A percentile compares a stretch with the other conserved stretches of the same genome.
Conservation (phyloP, 208 protist genomes). For the Trypanosoma boissoni region DNA sequence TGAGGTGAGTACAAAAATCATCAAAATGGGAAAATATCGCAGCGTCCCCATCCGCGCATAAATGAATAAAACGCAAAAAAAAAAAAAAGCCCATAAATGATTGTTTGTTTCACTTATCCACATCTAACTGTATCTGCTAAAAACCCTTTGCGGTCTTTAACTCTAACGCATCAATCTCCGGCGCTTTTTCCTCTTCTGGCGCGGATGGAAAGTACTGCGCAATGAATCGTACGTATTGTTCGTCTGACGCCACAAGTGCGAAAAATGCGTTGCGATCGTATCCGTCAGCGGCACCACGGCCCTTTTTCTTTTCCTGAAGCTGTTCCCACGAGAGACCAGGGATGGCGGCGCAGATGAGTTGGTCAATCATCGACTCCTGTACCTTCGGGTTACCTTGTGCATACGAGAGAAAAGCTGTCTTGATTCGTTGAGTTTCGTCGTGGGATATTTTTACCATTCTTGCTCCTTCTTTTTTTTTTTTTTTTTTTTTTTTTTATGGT, state of each 20-base stretch:
- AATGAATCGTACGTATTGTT: conserved; percentile 74
- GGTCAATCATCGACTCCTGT: conserved; percentile 83
- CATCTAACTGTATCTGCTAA: conserved; percentile 30
- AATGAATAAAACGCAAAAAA: not conserved
- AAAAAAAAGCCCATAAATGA: conserved; percentile 7
- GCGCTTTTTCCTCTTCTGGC: conserved; percentile 59
- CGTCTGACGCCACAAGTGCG: conserved; percentile 65
- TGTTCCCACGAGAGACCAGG: conserved; percentile 80
- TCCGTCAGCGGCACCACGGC: conserved; percentile 48
- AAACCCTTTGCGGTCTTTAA: conserved; percentile 85
- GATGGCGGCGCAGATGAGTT: conserved; percentile 86
- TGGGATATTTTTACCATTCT: conserved; percentile 63
- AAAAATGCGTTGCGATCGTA: conserved; percentile 82
- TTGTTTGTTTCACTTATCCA: no score
- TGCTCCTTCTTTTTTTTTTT: not conserved
- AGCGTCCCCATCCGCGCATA: not conserved
- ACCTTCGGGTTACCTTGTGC: conserved; percentile 77
- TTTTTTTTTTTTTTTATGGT: conserved; percentile 20
- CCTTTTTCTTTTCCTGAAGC: conserved; percentile 74
- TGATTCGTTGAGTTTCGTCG: conserved; percentile 81
- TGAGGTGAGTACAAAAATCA: conserved; percentile 20
- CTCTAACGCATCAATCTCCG: conserved; percentile 73
- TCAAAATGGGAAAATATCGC: not conserved
- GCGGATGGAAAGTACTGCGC: conserved; percentile 70
- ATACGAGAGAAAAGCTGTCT: conserved; percentile 87